Evolutionary conservation across 352 stramenopile species (phyloP), one percentile per base, ranked within the genome.

Genomic region (Phytophthora multivora): DNA sequence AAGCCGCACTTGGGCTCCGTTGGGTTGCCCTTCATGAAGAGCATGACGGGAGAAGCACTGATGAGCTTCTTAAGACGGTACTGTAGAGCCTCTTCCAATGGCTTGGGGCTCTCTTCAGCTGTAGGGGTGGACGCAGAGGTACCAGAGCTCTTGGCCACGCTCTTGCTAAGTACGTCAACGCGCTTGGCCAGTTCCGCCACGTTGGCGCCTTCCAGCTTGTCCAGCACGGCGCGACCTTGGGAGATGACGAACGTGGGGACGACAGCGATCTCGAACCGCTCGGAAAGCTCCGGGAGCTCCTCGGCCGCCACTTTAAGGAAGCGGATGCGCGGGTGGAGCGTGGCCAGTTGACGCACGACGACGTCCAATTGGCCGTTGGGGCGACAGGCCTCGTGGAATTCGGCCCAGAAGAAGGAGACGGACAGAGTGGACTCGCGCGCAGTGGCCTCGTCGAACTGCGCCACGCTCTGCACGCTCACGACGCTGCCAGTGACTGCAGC

Each of bases 11-110:
- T 90, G 18, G 97, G 97, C 38, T 93, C 89, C 16, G 77, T 96
- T 3, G 97, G 96, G 10, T 93, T 96, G 51, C 97, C 97, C 77
- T 99, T 99, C 96, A 99, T 99, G 75, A 99, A 99, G 18, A 99
- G 77, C 95, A 99, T 98, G 45, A 99, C 92, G 2, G 88, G 78
- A 26, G 90, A 91, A 15, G 87, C 87, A 45, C 72, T 90, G 54
- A 84, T 88, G 51, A 95, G 77, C 64, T 93, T 93, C 59, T 93
- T 85, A 10, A 95, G 71, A 30, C 86, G 84, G 67, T 90, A 87
- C 54, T 82, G 71, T 5, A 93, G 71, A 38, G 83, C 81, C 10
- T 91, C 80, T 28, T 90, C 78, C 18, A 91, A 66, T 7, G 62
- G 65, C 35, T 73, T 77, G 3, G 70, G 45, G 7, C 63, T 42